phyloP scores from a whole-genome alignment of 805 yeast species.

The Maudiozyma turicensis region DNA sequence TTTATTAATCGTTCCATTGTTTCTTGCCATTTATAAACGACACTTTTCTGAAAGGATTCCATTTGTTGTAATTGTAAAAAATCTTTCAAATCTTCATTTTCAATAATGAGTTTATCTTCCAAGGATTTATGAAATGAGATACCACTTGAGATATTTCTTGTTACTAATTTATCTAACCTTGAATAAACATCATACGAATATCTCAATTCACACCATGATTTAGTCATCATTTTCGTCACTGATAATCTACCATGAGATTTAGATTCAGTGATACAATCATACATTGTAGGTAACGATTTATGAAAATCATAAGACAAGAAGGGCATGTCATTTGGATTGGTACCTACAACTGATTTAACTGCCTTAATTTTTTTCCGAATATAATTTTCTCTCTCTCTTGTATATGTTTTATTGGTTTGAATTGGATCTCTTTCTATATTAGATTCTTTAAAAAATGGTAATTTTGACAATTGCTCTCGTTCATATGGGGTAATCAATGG shows the following conservation, averaged over 20 bases:
- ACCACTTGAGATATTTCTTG: conserved; percentile 40
- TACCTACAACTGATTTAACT: conserved; percentile 14
- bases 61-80: conserved; percentile 14
- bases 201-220: conserved; percentile 62
- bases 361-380: conserved; percentile 11
- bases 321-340: conserved; percentile 8
- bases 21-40: conserved; percentile 33
- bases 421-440: neutral
- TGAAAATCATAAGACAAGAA: conserved; percentile 11
- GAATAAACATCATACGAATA: conserved; percentile 44
- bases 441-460: conserved; percentile 1
- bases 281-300: conserved; percentile 11
- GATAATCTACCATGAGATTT: conserved; percentile 15
- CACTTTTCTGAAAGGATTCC: conserved; percentile 11
- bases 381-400: conserved; percentile 8
- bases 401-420: neutral
- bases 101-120: conserved; percentile 40
- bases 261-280: conserved; percentile 1
- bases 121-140: conserved; percentile 36
- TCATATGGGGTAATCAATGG: conserved; percentile 45
- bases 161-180: conserved; percentile 29
- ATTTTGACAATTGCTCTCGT: neutral
- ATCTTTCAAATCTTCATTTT: conserved; percentile 8
- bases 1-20: conserved; percentile 34
- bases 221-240: conserved; percentile 51